Evolutionary conservation across 2,329 filamentous ascomycete species (phyloP), one percentile per base, ranked within the genome.

Genomic region (Xylaria sp.): DNA sequence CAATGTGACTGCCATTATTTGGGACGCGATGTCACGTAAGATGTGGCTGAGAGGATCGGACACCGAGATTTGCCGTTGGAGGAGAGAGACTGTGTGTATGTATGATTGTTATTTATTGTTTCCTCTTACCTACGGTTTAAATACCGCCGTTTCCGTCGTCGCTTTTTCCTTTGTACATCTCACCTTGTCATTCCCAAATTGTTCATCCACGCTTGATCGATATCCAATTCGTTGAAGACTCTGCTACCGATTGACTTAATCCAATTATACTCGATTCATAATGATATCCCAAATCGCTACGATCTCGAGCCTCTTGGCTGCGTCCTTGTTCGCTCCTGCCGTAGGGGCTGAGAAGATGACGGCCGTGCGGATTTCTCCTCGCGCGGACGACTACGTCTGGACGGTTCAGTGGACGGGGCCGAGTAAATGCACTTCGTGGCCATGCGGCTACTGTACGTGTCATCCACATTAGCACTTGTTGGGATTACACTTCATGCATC

Each of bases 401-500:
- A 71, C 63, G 3, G 28, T 73, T 41, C 66, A 58, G 28, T 73
- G 70, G 70, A 73, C 71, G 1, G 71, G 63, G 0, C 58, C 71
- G 13, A 56, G 43, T 1, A 51, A 31, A 15, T 73, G 72, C 33
- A 62, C 56, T 15, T 49, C 54, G 18, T 72, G 62, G 60, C 72
- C 72, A 6, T 73, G 72, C 41, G 15, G 64, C 33, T 73, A 71
- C 56, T 73, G 71, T 73, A 72, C 12, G 68, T 62, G 54, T 41
- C 2, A 39, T 56, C 36, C 12, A 18, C 18, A 62, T 48, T 13
- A 3, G 20, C 39, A 31, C 3, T 39, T 20, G 15, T 15, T 43
- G n/a, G 13, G 5, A 28, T 20, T 13, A 39, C 39, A 41, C 25
- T 20, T 20, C 3, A 52, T 52, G 10, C 13, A 25, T 31, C 4